Base-by-base conservation (phyloP, 2,329 filamentous ascomycete species). In the Sclerotinia glacialis region DNA sequence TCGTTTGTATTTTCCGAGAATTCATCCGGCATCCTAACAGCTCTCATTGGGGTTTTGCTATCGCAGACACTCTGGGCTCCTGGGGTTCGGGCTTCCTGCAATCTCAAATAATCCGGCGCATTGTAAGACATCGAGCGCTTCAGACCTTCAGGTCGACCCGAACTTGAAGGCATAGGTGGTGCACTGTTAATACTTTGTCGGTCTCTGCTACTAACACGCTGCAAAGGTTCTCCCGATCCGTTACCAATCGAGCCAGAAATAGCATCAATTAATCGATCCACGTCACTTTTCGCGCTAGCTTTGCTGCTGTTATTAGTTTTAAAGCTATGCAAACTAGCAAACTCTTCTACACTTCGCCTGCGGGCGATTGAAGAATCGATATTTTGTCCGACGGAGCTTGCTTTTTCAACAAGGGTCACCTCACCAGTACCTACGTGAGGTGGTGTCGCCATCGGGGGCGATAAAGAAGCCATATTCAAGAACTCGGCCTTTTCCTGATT, bases 191-290 rank as follows among this genome's bases (percentile, higher is more conserved):
- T 16, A 62, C 69, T 72, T 2, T 54, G 55, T 40, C 60, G 66
- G 47, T 67, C 69, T 31, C 58, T 71, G 49, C 73, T 74, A 28
- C 60, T 65, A 2, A 69, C 68, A 50, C 71, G 69, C 18, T 71
- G 68, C 23, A 70, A 49, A 18, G 65, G 75, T 31, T 80, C 79
- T 0, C 72, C 64, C 18, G 80, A 79, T 5, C 79, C 77, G 0
- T 82, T 71, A 2, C 78, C 74, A 1, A 86, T 77, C 0, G 89
- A 84, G 14, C 85, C 86, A 72, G 88, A 85, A 3, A 92, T 89
- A 2, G 89, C 89, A 73, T 91, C 85, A 31, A 92, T 91, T 16
- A 92, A 79, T 37, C 89, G 81, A 68, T 92, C 89, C 0, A 89
- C 87, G 71, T 91, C 87, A 71, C 85, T 88, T 54, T 76, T 78